A percentile compares a stretch with the other conserved stretches of the same genome.
Evolutionary conservation across 2,329 filamentous ascomycete species (phyloP).

Genomic region (Diaporthe humulicola): DNA sequence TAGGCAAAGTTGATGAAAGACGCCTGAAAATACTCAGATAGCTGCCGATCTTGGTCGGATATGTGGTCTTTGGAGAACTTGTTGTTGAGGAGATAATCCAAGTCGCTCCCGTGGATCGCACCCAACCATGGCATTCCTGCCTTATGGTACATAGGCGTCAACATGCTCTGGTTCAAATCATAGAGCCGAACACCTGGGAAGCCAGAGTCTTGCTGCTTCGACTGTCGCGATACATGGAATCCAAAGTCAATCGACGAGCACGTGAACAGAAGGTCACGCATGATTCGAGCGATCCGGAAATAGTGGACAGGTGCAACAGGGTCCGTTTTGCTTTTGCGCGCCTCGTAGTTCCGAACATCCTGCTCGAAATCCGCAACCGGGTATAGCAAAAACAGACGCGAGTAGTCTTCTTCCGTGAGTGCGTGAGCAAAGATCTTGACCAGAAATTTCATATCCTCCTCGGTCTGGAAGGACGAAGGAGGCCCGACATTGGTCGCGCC

Average conservation of each 20-base stretch:
- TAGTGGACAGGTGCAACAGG: constrained; percentile 43
- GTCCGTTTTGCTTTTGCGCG: constrained; percentile 41
- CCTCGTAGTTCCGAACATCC: constrained; percentile 42
- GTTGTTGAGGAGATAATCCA: constrained; percentile 45
- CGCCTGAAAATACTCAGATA: constrained; percentile 39
- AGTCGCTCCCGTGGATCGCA: constrained; percentile 45
- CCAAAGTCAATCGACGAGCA: constrained; percentile 45
- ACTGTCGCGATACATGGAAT: constrained; percentile 37
- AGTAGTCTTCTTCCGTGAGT: constrained; percentile 45
- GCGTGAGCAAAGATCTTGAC: constrained; percentile 42
- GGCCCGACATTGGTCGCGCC: constrained; percentile 45
- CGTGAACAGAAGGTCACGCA: constrained; percentile 44
- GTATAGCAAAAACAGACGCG: constrained; percentile 46
- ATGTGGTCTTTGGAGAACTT: constrained; percentile 42
- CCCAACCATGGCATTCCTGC: constrained; percentile 47
- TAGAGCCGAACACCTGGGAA: constrained; percentile 44
- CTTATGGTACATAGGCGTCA: constrained; percentile 43
- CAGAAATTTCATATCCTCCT: constrained; percentile 44
- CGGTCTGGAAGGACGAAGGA: constrained; percentile 41
- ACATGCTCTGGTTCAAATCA: constrained; percentile 48
- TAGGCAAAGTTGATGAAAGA: constrained; percentile 46
- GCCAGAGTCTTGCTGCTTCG: constrained; percentile 7
- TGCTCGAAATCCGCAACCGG: constrained; percentile 44
- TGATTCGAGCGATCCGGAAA: constrained; percentile 43
- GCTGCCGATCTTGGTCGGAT: constrained; percentile 38